Evolutionary conservation across 495 filamentous ascomycete species (phyloP), one percentile per base, ranked within the genome.

Genomic region (Annulohypoxylon bovei): DNA sequence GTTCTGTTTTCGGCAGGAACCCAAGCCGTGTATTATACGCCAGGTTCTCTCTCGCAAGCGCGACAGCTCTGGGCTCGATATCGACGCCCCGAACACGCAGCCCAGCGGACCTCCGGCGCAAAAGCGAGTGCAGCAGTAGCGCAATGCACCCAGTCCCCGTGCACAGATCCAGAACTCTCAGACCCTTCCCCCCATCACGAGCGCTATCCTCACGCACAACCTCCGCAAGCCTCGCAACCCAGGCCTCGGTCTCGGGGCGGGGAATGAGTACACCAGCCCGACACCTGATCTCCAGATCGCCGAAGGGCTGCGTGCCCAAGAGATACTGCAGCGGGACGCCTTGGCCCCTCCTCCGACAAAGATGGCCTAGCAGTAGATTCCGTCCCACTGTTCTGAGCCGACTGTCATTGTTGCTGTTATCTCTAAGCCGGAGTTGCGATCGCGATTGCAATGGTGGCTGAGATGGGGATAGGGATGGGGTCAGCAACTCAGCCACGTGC

Each of bases 71-170:
- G 0, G 80, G 57, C 2, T 89, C 89, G n/a, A 91, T 80, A 70
- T 93, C 91, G 18, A 90, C 68, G 14, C 87, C 91, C 0, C 78
- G 62, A 14, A 81, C 71, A 3, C 20, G 35, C 6, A 81, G 32
- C 0, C 56, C 11, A 1, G 71, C 58, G 35, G 72, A 59, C 7
- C 40, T 2, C 60, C 70, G 25, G 67, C 63, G 61, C 47, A 95
- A 84, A 5, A 86, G 83, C 11, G 87, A 74, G 70, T 88, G 78
- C 0, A 97, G 81, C 7, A 92, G 87, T 7, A 98, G 87, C 0
- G 93, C 80, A 65, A 99, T 97, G 78, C 95, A 98, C 27, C 95
- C 95, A 16, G 92, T 92, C 3, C 95, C 95, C 0, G 92, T 92
- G 77, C 95, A 98, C 25, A 97, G 79, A 77, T 99, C 95, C 1